phyloP scores from a whole-genome alignment of 1,139 yeast species.

The Magnusiomyces clavatus region DNA sequence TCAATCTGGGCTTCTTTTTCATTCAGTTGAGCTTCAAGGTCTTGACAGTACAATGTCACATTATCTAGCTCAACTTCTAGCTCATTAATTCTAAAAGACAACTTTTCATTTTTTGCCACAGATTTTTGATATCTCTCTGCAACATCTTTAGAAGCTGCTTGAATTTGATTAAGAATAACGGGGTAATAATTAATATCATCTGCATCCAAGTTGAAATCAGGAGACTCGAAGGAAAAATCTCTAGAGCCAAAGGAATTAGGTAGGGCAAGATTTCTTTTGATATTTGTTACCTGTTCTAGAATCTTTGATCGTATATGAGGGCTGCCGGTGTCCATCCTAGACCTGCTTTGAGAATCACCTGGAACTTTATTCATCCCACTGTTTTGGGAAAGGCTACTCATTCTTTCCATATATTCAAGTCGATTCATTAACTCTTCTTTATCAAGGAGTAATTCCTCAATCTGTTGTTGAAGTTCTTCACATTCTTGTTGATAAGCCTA shows the following conservation, averaged over 20 bases:
- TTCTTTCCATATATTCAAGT: neutral
- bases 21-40: neutral
- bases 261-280: neutral
- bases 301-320: neutral
- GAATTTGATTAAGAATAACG: neutral
- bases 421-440: neutral
- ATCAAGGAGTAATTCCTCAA: neutral
- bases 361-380: neutral
- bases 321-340: neutral
- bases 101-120: neutral
- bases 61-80: neutral
- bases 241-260: neutral
- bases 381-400: neutral
- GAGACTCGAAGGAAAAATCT: neutral
- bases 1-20: neutral
- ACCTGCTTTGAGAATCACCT: neutral
- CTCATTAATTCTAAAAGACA: neutral
- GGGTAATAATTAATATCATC: neutral
- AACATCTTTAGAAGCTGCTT: conserved; percentile 1
- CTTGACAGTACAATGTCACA: neutral
- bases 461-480: neutral
- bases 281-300: neutral
- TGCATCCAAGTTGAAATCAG: neutral
- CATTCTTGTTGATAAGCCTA: neutral
- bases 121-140: conserved; percentile 1